Evolutionary conservation across 2,329 filamentous ascomycete genomes (phyloP), one percentile per base, ranked within the genome.

Genomic region (Aspergillus hiratsukae): DNA sequence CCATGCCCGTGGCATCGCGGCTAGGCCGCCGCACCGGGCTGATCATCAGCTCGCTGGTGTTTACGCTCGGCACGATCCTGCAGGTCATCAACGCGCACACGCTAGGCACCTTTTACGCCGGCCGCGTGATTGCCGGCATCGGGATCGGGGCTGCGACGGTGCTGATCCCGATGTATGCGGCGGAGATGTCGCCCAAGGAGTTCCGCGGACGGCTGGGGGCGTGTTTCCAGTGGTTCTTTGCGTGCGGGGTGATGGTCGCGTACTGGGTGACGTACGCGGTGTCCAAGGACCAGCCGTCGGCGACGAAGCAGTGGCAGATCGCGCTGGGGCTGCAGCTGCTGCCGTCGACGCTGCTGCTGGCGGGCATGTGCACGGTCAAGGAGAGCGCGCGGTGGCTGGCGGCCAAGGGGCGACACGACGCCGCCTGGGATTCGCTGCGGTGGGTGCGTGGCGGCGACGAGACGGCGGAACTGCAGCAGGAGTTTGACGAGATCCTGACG

Each of bases 401-500:
- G 4, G 76, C 77, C 59, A 76, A 73, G 37, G 78, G 77, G 1
- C 69, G 73, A 69, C 68, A n/a, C 3, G 76, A 81, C 1, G 73
- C 81, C 60, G 80, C 79, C 1, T 68, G 77, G 55, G 67, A 77
- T 52, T 78, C 76, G 3, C 65, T 83, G n/a, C 72, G 76, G 21
- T 82, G 80, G 80, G 75, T 83, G 11, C 76, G 80, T 3, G 80
- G 79, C 3, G 80, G 77, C n/a, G 69, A 72, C 6, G 71, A 74
- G 35, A 70, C 65, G 1, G 61, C 69, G 8, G 71, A 71, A 40
- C 56, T 74, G 21, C 65, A 66, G 28, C 53, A 57, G 21, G 72
- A 75, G 55, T 75, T 74, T 31, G 63, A 69, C 48, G 72, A 75
- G 56, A 75, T 75, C 45, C 54, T 80, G 3, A 70, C 72, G 1